phyloP scores from a whole-genome alignment of 176 grass and related monocot genomes.

The Cenchrus fungigraminus region DNA sequence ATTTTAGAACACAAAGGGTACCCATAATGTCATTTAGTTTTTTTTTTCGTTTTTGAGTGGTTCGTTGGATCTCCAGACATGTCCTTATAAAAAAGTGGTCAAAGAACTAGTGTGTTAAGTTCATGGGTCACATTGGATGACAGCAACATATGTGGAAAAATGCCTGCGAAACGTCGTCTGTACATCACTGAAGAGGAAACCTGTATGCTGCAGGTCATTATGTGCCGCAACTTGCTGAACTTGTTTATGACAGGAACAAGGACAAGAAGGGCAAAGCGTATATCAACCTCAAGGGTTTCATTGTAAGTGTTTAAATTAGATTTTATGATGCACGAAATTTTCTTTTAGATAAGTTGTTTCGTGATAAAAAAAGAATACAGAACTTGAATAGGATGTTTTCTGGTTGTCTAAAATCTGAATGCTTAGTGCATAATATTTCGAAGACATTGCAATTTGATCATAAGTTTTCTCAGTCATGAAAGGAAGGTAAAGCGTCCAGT shows the following conservation, averaged over 20 bases:
- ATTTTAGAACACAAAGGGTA: neutral
- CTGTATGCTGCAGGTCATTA: constrained; percentile 70
- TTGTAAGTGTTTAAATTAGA: constrained; percentile 53
- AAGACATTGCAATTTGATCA: neutral
- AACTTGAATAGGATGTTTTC: neutral
- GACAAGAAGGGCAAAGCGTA: constrained; percentile 40
- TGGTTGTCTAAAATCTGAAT: neutral
- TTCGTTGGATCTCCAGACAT: neutral
- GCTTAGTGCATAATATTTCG: neutral
- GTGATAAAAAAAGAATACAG: neutral
- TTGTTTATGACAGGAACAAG: constrained; percentile 67
- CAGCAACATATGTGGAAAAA: constrained; percentile 18
- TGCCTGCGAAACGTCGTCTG: neutral
- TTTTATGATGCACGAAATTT: neutral
- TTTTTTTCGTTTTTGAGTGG: neutral
- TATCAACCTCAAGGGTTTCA: constrained; percentile 87
- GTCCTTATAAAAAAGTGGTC: neutral
- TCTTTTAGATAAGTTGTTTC: neutral
- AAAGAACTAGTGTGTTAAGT: constrained; percentile 3
- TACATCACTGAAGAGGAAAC: constrained; percentile 17
- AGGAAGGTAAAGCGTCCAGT: neutral
- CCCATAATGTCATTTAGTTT: neutral
- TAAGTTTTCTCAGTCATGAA: neutral
- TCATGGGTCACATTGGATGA: constrained; percentile 11
- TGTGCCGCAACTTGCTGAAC: constrained; percentile 83